Evolutionary conservation across 495 filamentous ascomycete species (phyloP), one percentile per base, ranked within the genome.

Genomic region (Penicillium parvum): DNA sequence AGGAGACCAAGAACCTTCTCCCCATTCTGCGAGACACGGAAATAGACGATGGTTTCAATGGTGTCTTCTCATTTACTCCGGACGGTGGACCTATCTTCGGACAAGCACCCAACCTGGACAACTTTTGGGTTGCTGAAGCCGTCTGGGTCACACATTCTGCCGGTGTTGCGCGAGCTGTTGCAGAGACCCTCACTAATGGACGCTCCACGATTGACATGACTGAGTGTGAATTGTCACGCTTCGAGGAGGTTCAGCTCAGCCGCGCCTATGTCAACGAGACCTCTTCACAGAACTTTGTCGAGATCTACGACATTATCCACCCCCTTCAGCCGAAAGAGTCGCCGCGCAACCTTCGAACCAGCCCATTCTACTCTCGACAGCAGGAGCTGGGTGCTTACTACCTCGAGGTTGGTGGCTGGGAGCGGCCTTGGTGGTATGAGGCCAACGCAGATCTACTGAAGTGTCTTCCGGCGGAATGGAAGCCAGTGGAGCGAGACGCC

Each of bases 121-220:
- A 69, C 7, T 75, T 76, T 62, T 76, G 66, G 25, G 73, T 76
- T 7, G 74, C 73, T 6, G 73, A 76, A 40, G 74, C 74, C 6
- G 73, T 77, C 1, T 77, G 74, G 74, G 72, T 77, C 4, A 77
- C 74, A 7, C 74, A 77, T 30, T 72, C 71, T 0, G 73, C 72
- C n/a, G 74, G 74, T 12, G 68, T 76, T 8, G 74, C 74, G 5
- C 64, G 71, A 22, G 69, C 72, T 11, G 26, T 77, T 3, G 74
- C 73, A 0, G 60, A 77, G 43, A 36, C 73, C 7, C 64, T 77
- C 11, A 75, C 73, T 3, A 59, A 54, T 0, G 73, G 71, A 5
- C 52, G 45, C 22, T 75, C 73, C 4, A 41, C 61, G 20, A 67
- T 74, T 30, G 71, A 77, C 36, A 40, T 75, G 8, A 49, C 63